Percentiles rank a stretch among this genome's conserved stretches.
Conservation (phyloP, 2,329 filamentous ascomycete genomes). For the Rhinocladiella mackenziei region DNA sequence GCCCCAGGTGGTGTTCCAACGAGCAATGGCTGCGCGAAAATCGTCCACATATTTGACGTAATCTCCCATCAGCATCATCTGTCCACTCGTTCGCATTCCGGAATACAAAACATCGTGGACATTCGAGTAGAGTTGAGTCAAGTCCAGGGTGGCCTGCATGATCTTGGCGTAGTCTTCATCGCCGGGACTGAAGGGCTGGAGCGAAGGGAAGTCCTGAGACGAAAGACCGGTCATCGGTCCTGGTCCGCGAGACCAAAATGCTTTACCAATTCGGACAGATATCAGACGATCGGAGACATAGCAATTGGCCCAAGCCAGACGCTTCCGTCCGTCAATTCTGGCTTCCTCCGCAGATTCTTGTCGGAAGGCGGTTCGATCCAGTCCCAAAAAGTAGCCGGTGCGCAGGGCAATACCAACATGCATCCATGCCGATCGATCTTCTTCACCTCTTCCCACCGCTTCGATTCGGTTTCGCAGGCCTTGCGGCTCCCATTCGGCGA, state of each 20-base stretch:
- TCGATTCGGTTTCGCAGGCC: conserved; percentile 58
- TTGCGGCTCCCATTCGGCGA: conserved; percentile 71
- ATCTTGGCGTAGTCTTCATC: conserved; percentile 65
- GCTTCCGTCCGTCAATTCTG: conserved; percentile 57
- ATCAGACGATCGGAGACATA: conserved; percentile 66
- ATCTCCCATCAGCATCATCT: conserved; percentile 66
- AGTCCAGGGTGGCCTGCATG: conserved; percentile 66
- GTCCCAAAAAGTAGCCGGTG: conserved; percentile 64
- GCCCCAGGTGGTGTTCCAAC: conserved; percentile 69
- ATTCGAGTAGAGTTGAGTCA: conserved; percentile 69
- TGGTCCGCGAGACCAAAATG: conserved; percentile 69
- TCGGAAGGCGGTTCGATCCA: conserved; percentile 65
- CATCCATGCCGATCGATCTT: conserved; percentile 74
- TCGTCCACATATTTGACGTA: conserved; percentile 74
- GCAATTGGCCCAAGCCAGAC: conserved; percentile 66
- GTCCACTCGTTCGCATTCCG: conserved; percentile 64
- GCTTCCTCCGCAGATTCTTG: conserved; percentile 58
- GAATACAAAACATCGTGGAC: conserved; percentile 71
- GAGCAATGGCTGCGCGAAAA: conserved; percentile 63
- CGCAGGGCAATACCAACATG: conserved; percentile 67
- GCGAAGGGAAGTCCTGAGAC: conserved; percentile 64
- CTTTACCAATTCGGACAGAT: conserved; percentile 66
- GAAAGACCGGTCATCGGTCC: conserved; percentile 62
- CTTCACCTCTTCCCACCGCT: conserved; percentile 65
- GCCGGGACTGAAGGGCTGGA: conserved; percentile 55